Percentiles rank a stretch among this genome's conserved stretches.
These are phyloP conservation scores for Phytophthora hybrid DNA, from an alignment of 352 stramenopile genomes.

Conservation along the genomic window DNA sequence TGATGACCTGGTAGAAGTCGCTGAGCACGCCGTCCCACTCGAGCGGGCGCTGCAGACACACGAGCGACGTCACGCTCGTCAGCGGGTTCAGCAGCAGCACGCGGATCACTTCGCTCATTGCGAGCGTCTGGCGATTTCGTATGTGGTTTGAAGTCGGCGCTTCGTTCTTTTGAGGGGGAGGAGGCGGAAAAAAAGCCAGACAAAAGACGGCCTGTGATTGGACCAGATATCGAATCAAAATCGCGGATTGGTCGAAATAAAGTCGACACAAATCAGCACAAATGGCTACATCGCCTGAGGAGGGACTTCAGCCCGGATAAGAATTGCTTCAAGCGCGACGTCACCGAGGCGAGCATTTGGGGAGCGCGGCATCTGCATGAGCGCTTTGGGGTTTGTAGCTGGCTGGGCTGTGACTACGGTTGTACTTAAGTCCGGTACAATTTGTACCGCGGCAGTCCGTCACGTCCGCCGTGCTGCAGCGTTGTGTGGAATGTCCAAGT, in stretches of 20 bases:
- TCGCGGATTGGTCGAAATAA: background rate
- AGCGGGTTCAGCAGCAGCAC: slow-evolving; percentile 84
- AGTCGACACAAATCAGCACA: background rate
- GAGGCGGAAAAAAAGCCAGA: slow-evolving; percentile 33
- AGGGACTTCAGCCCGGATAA: background rate
- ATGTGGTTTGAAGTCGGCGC: slow-evolving; percentile 17
- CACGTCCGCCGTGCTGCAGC: background rate
- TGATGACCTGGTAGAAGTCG: slow-evolving; percentile 88
- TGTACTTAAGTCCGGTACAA: background rate
- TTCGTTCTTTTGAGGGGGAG: slow-evolving; percentile 7
- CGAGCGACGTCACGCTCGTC: slow-evolving; percentile 70
- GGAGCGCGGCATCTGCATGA: background rate
- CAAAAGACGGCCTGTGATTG: background rate
- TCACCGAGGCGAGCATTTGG: background rate
- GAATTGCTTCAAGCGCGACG: background rate
- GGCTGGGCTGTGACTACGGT: background rate
- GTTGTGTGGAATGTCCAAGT: slow-evolving; percentile 1
- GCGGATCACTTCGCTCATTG: slow-evolving; percentile 82
- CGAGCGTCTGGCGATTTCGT: slow-evolving; percentile 20
- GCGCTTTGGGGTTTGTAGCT: background rate
- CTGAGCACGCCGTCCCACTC: slow-evolving; percentile 78
- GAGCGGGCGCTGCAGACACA: slow-evolving; percentile 83
- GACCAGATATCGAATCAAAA: background rate
- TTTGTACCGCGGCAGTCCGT: background rate
- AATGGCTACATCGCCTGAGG: slow-evolving; percentile 3